Conservation (phyloP, 345 rosid species). For the Lumnitzera racemosa region DNA sequence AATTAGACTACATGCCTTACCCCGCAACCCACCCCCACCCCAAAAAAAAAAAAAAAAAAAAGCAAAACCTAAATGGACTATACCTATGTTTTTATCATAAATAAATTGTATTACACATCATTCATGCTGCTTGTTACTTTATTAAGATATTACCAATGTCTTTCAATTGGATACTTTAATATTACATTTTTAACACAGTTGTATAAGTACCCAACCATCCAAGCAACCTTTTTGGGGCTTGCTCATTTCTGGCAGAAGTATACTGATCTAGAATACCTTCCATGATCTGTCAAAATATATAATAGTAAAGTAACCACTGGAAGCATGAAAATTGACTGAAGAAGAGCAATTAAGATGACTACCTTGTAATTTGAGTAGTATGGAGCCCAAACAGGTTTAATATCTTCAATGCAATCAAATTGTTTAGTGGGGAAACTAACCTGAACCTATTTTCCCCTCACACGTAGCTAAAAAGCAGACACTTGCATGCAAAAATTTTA, state of each 20-base stretch:
- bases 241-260: conserved; percentile 25
- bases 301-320: background rate
- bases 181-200: conserved; percentile 78
- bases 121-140: conserved; percentile 98
- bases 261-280: conserved; percentile 89
- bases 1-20: no score
- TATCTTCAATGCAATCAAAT: conserved; percentile 78
- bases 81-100: conserved; percentile 43
- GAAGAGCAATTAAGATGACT: background rate
- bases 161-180: conserved; percentile 37
- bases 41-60: no score
- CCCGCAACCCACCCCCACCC: no score
- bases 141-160: conserved; percentile 73
- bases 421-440: conserved; percentile 85
- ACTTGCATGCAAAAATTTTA: conserved; percentile 54
- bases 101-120: conserved; percentile 79
- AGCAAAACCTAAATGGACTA: background rate
- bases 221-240: conserved; percentile 30
- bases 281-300: conserved; percentile 50
- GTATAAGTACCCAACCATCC: conserved; percentile 93
- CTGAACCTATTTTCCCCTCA: conserved; percentile 62
- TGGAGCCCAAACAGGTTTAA: conserved; percentile 92
- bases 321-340: background rate
- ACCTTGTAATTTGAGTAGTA: conserved; percentile 97
- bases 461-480: conserved; percentile 53